Evolutionary conservation across 2,329 filamentous ascomycete species (phyloP).

Genomic region (Lomentospora prolificans): DNA sequence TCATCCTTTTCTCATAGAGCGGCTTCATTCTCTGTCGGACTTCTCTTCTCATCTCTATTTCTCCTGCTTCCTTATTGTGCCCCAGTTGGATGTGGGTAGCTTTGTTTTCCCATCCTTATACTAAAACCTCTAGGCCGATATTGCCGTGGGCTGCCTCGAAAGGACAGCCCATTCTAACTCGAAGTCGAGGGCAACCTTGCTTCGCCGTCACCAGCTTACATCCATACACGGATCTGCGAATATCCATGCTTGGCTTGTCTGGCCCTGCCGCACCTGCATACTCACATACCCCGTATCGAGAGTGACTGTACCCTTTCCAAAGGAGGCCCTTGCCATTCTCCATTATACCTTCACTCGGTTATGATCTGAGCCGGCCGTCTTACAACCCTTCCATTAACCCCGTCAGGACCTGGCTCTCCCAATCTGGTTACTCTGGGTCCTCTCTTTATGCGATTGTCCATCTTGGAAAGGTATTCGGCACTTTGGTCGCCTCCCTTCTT

Average conservation of each 20-base stretch:
- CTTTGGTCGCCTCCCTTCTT: neutral
- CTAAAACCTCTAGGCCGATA: neutral
- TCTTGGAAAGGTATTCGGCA: neutral
- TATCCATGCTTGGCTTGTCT: neutral
- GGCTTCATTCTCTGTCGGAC: neutral
- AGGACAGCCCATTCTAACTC: neutral
- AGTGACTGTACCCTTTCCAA: neutral
- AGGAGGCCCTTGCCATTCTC: neutral
- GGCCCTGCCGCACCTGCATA: neutral
- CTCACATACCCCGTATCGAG: neutral
- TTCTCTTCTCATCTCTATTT: neutral
- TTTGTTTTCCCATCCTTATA: neutral
- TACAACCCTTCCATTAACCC: neutral
- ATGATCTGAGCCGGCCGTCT: constrained; percentile 8
- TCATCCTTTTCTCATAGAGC: too few species aligned
- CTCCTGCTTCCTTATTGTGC: neutral
- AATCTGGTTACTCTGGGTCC: neutral
- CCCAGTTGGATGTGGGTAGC: neutral
- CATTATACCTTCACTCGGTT: constrained; percentile 3
- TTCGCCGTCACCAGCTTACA: neutral
- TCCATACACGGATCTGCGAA: neutral
- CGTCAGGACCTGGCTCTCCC: neutral
- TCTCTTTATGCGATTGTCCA: constrained; percentile 4
- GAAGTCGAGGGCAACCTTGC: neutral
- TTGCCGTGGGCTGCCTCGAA: constrained; percentile 1